phyloP scores from a whole-genome alignment of 2,329 filamentous ascomycete genomes.

The Xylariaceae sp. region DNA sequence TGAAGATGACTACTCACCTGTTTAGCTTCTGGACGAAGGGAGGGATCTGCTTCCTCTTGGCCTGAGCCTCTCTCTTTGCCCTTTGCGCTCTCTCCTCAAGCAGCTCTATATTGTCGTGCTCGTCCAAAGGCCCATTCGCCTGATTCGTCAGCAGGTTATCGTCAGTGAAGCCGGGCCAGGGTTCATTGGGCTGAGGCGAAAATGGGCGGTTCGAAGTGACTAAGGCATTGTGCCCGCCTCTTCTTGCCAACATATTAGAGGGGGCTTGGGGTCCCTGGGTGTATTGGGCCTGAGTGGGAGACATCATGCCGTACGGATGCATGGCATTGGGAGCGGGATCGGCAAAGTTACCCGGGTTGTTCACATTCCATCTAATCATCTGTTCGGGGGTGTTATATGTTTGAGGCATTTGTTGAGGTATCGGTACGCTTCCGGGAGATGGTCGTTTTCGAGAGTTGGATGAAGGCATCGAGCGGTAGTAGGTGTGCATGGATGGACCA shows the following conservation, averaged over 20 bases:
- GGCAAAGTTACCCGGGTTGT: conserved; percentile 30
- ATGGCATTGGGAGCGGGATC: conserved; percentile 33
- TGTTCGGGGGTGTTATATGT: conserved; percentile 42
- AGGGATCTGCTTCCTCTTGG: conserved; percentile 91
- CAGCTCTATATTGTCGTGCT: conserved; percentile 69
- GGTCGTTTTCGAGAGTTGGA: conserved; percentile 34
- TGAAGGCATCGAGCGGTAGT: conserved; percentile 29
- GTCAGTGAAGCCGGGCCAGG: conserved; percentile 39
- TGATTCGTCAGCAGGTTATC: conserved; percentile 40
- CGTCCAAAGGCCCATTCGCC: conserved; percentile 37
- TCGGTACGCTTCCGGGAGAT: conserved; percentile 31
- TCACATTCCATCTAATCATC: conserved; percentile 51
- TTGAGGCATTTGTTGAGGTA: conserved; percentile 39
- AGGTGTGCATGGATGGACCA: conserved; percentile 30
- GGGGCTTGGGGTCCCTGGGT: conserved; percentile 31
- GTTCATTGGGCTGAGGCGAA: conserved; percentile 29
- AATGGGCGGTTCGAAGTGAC: conserved; percentile 34
- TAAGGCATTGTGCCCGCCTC: conserved; percentile 47
- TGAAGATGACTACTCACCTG: conserved; percentile 57
- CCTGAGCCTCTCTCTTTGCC: conserved; percentile 81
- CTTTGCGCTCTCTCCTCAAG: conserved; percentile 73
- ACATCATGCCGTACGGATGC: conserved; percentile 32
- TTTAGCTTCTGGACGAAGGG: conserved; percentile 97
- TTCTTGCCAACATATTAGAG: conserved; percentile 48
- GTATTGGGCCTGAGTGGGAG: conserved; percentile 33